These are phyloP conservation scores for Peniophora sp. DNA, from an alignment of 1,284 basidiomycete species.

Conservation along the genomic window DNA sequence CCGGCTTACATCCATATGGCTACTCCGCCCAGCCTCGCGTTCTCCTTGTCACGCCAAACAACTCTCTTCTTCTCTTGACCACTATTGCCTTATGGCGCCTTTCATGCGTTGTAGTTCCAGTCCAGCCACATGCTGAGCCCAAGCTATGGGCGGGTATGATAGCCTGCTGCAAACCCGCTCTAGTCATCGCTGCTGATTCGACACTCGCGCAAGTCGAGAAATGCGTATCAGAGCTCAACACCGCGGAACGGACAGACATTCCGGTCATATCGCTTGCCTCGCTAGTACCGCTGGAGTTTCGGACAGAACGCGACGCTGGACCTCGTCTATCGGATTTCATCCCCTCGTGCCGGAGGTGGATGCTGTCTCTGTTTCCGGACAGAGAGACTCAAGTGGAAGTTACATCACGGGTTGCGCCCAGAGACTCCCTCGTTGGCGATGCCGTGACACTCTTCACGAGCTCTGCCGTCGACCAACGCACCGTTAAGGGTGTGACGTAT, in stretches of 20 bases:
- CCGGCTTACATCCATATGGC: no score
- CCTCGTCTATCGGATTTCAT: neutral
- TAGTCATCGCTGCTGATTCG: neutral
- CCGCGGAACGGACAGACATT: no score
- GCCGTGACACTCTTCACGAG: conserved; percentile 12
- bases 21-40: neutral
- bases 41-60: neutral
- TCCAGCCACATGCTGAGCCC: neutral
- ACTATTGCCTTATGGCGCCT: neutral
- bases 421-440: neutral
- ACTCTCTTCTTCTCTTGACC: neutral
- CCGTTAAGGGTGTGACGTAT: conserved; percentile 11
- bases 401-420: neutral
- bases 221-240: neutral
- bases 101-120: neutral
- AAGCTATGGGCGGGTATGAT: neutral
- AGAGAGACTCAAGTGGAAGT: neutral
- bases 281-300: neutral
- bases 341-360: neutral
- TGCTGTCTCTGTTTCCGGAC: neutral
- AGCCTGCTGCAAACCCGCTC: neutral
- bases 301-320: neutral
- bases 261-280: neutral
- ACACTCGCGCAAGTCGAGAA: neutral
- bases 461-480: conserved; percentile 10